Conservation (phyloP, 2,329 filamentous ascomycete species). For the Ophiosphaerella korrae region DNA sequence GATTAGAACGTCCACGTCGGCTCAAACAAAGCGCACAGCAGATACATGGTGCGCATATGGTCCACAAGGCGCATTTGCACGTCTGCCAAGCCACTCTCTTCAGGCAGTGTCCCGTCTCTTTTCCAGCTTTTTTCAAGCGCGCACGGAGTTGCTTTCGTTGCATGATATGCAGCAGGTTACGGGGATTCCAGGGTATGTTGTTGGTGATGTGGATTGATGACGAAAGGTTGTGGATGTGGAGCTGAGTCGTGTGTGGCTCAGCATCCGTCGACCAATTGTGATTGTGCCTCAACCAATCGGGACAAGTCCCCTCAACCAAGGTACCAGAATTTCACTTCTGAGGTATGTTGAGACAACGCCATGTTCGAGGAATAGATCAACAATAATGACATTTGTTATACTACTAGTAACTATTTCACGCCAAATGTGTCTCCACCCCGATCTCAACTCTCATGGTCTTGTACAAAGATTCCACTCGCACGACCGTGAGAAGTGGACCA, state of each 20-base stretch:
- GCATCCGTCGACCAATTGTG: not conserved
- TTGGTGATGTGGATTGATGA: not conserved
- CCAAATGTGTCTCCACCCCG: slow-evolving; percentile 26
- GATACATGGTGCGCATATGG: slow-evolving; percentile 22
- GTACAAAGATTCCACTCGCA: slow-evolving; percentile 28
- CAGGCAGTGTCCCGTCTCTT: slow-evolving; percentile 9
- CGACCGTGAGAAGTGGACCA: slow-evolving; percentile 28
- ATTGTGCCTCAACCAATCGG: slow-evolving; percentile 2
- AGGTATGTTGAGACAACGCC: not conserved
- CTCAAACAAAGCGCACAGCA: slow-evolving; percentile 15
- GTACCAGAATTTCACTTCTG: not conserved
- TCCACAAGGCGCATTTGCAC: slow-evolving; percentile 22
- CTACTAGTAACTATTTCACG: not conserved
- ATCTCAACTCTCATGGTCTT: slow-evolving; percentile 31
- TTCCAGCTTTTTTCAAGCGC: slow-evolving; percentile 14
- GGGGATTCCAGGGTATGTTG: not conserved
- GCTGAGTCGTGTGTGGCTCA: not conserved
- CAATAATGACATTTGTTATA: too few species aligned
- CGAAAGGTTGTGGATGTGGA: not conserved
- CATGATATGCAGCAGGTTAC: not conserved
- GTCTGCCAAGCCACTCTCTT: slow-evolving; percentile 9
- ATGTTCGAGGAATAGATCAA: not conserved
- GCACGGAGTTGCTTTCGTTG: slow-evolving; percentile 9
- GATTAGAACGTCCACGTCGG: not conserved
- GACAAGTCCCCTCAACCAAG: slow-evolving; percentile 1